Conservation (phyloP, 176 grass and related monocot species). For the Musa troglodytarum region DNA sequence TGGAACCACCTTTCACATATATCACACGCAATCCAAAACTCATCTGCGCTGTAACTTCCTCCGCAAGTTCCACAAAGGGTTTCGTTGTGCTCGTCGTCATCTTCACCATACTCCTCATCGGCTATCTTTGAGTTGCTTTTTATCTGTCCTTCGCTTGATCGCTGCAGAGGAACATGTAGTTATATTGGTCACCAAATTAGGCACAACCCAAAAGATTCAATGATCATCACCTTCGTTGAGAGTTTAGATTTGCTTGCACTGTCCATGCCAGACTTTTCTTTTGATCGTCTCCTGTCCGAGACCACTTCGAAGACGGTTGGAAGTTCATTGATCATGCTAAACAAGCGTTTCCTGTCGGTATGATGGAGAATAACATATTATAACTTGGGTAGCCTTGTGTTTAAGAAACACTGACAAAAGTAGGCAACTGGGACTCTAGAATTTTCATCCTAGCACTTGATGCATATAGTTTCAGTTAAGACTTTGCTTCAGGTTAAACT, state of each 20-base stretch:
- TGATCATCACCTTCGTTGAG: conserved; percentile 51
- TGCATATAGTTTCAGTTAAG: neutral
- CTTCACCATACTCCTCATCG: conserved; percentile 75
- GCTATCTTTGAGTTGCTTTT: conserved; percentile 46
- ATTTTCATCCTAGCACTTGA: neutral
- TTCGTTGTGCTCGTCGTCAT: conserved; percentile 80
- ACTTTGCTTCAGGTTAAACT: neutral
- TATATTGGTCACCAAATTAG: conserved; percentile 2
- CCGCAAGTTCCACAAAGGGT: conserved; percentile 86
- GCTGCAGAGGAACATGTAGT: conserved; percentile 28
- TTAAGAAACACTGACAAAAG: neutral
- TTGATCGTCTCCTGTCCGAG: conserved; percentile 46
- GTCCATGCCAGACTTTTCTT: conserved; percentile 60
- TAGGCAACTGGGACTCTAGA: too few relatives aligned
- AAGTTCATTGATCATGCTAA: conserved; percentile 91
- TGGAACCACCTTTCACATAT: conserved; percentile 97
- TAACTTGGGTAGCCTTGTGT: neutral
- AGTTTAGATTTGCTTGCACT: conserved; percentile 68
- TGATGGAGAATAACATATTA: neutral
- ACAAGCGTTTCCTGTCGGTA: conserved; percentile 75
- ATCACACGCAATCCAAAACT: conserved; percentile 99
- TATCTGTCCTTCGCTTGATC: conserved; percentile 42
- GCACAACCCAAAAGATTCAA: conserved; percentile 16
- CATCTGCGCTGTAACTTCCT: conserved; percentile 64
- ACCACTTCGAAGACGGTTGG: conserved; percentile 89